These are phyloP conservation scores for Pachysolen tannophilus DNA, from an alignment of 805 yeast genomes.

Conservation along the genomic window DNA sequence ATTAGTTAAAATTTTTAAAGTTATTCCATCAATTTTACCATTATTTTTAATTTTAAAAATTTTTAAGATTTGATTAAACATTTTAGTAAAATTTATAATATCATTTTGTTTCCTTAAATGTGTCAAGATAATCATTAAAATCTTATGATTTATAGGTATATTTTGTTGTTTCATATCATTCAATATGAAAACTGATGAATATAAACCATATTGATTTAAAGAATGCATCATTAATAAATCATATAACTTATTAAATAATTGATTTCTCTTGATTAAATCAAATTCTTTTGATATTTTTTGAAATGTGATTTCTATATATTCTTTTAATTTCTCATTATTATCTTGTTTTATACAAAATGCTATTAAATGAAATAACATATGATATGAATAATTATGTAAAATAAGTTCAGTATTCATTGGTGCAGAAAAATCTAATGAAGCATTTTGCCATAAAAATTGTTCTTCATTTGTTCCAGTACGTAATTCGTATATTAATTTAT, in stretches of 20 bases:
- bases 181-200: not conserved
- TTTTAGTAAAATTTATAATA: not conserved
- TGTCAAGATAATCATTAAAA: not conserved
- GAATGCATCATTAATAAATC: not conserved
- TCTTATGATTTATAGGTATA: not conserved
- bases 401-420: not conserved
- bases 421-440: not conserved
- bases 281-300: not conserved
- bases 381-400: not conserved
- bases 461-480: not conserved
- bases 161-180: not conserved
- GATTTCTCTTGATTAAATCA: not conserved
- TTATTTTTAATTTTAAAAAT: not conserved
- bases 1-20: not conserved
- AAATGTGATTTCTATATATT: not conserved
- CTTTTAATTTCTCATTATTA: not conserved
- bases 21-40: not conserved
- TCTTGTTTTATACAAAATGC: not conserved
- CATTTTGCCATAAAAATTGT: not conserved
- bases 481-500: not conserved
- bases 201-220: not conserved
- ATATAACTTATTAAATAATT: not conserved
- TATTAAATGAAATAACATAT: not conserved
- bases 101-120: not conserved
- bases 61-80: not conserved